Base-by-base conservation (phyloP, 805 yeast genomes). In the Suhomyces sp. region DNA sequence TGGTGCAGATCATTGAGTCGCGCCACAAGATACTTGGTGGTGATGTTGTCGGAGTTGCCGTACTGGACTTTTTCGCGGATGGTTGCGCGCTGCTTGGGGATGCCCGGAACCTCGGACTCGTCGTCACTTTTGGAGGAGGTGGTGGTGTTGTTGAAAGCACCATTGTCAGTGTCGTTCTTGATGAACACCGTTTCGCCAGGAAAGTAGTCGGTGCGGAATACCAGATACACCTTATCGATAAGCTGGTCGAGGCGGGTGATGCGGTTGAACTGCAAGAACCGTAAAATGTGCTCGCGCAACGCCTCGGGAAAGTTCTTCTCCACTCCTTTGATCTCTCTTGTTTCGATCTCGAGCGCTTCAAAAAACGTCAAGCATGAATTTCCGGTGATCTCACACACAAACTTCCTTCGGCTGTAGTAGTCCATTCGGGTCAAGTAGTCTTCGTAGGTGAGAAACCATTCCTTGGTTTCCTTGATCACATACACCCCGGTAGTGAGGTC, bases 331-430 rank as follows among this genome's bases (percentile, higher is more conserved):
- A 80, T 76, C 61, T 62, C 83, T 52, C 62, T 67, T 46, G 53
- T 79, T 71, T 93, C 99, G 53, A 87, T 84, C 49, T 83, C 82
- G 44, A 82, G 76, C 0, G 98, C 99, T 62, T 94, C 96, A 66
- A 92, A 92, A 66, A 81, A 94, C 0, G 97, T 89, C 52, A 93
- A 77, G 61, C 96, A 87, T 15, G 97, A 86, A 61, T 90, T 89
- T 12, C 99, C 99, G 0, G 97, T 89, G 46, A 93, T 87, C 69
- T 94, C 99, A 72, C 98, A 94, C 10, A 91, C 94, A 70, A 94
- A 94, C 66, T 89, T 88, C 58, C 83, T 84, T 47, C 81, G 77
- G 53, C 79, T 79, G 66, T 87, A 88, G 68, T 86, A 87, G 65
- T 87, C 90, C 75, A 87, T 70, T 50, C 93, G 72, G 20, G 71